phyloP scores from a whole-genome alignment of 2,329 filamentous ascomycete genomes.

The Aspergillus felis region DNA sequence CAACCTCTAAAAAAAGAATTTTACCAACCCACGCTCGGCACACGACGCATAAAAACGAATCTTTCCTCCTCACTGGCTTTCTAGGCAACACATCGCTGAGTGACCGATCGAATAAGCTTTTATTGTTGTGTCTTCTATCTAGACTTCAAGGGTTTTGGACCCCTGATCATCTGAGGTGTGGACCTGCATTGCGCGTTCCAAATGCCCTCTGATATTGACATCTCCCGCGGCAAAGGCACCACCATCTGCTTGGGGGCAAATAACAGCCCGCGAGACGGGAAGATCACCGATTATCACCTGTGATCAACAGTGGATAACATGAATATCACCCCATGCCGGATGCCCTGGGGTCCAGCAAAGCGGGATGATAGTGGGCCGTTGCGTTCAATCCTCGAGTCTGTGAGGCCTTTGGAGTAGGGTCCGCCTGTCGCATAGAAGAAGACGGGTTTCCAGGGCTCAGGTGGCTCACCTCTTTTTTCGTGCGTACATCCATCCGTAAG shows the following conservation, averaged over 20 bases:
- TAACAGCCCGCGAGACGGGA: conserved; percentile 7
- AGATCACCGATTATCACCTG: conserved; percentile 12
- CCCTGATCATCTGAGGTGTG: conserved; percentile 13
- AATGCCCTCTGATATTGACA: conserved; percentile 12
- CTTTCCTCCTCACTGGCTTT: too few species aligned
- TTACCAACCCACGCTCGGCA: too few species aligned
- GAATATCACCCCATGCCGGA: conserved; percentile 3
- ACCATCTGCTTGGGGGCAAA: conserved; percentile 7
- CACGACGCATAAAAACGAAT: too few species aligned
- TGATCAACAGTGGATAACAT: conserved; percentile 13
- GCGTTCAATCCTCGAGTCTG: conserved; percentile 1
- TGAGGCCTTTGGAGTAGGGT: background rate
- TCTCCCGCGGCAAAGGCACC: conserved; percentile 1
- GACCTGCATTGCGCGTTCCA: conserved; percentile 18
- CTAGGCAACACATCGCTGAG: background rate
- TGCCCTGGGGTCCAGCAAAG: conserved; percentile 1
- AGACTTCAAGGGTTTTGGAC: background rate
- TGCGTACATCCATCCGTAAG: background rate
- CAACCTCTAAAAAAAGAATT: too few species aligned
- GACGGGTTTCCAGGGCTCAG: background rate
- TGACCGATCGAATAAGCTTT: conserved; percentile 13
- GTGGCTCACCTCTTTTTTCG: background rate
- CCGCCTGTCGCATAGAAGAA: background rate
- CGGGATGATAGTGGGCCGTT: background rate
- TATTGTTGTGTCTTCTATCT: background rate